Evolutionary conservation across 352 stramenopile species (phyloP), one percentile per base, ranked within the genome.

Genomic region (Phytopythium montanum): DNA sequence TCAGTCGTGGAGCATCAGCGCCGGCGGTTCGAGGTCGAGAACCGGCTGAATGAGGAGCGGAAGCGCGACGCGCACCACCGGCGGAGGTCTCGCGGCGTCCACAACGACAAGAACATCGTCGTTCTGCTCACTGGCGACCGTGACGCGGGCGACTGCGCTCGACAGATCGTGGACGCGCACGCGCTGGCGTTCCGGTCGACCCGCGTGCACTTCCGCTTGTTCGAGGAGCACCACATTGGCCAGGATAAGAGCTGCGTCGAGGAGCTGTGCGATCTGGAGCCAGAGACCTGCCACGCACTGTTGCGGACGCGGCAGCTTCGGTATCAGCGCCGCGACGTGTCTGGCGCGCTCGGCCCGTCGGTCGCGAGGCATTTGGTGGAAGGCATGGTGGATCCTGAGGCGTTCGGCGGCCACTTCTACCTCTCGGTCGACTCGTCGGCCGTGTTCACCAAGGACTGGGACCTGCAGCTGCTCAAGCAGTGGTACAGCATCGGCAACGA

Each of bases 401-500:
- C 57, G 41, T 69, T 65, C 31, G 21, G 54, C 16, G 65, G 70
- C 26, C 66, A 88, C 23, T 95, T 92, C 59, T 94, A 94, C 57
- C 61, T 94, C 19, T 92, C 85, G 1, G 67, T 92, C 14, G 82
- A 92, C 49, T 54, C 81, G 26, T 64, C 76, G 9, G 67, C 91
- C 44, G 72, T 84, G 50, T 91, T 94, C 59, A 89, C 71, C 26
- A 60, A 80, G 56, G 61, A 83, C 46, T 95, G 87, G 87, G 87
- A 95, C 54, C 61, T 88, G 18, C 31, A 73, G 28, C 61, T 95
- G 45, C 67, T 95, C 1, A 81, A 90, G 60, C 75, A 94, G 65
- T 95, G 87, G 87, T 85, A 91, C 57, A 76, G 59, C 50, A 81
- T 86, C 25, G 83, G 81, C 41, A 95, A 94, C 56, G 72, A 87